phyloP scores from a whole-genome alignment of 2,329 filamentous ascomycete genomes.

The Endoconidiophora polonica region DNA sequence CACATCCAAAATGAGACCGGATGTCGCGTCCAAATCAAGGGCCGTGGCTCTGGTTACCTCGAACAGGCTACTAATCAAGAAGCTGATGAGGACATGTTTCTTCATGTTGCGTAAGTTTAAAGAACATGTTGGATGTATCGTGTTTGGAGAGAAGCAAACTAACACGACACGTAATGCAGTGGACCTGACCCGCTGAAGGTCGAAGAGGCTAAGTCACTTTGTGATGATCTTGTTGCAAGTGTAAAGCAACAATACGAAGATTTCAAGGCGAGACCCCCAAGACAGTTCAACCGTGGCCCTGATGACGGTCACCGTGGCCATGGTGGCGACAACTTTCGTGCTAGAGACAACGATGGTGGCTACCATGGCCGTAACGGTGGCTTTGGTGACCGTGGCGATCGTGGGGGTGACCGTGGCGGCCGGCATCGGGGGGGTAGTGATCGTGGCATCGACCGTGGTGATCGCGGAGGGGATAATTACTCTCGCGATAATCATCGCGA shows the following conservation, averaged over 20 bases:
- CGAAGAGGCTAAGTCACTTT: slow-evolving; percentile 71
- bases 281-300: slow-evolving; percentile 38
- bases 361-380: slow-evolving; percentile 16
- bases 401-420: slow-evolving; percentile 17
- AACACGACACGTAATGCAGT: slow-evolving; percentile 26
- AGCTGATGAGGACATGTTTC: slow-evolving; percentile 90
- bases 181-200: slow-evolving; percentile 81
- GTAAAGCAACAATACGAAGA: slow-evolving; percentile 81
- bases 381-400: slow-evolving; percentile 13
- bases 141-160: too few species aligned
- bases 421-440: slow-evolving; percentile 15
- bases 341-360: slow-evolving; percentile 14
- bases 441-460: slow-evolving; percentile 19
- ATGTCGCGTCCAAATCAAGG: slow-evolving; percentile 96
- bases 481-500: slow-evolving; percentile 16
- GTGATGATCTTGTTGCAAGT: slow-evolving; percentile 70
- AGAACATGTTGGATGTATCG: too few species aligned
- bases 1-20: slow-evolving; percentile 92
- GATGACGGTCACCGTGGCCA: slow-evolving; percentile 23
- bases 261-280: slow-evolving; percentile 70
- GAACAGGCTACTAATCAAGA: slow-evolving; percentile 77
- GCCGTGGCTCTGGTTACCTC: slow-evolving; percentile 83
- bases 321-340: slow-evolving; percentile 20
- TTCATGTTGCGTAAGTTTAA: slow-evolving; percentile 71
- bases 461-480: slow-evolving; percentile 16